A percentile compares a stretch with the other conserved stretches of the same genome.
Conservation (phyloP, 2,329 filamentous ascomycete species). For the Verruconis gallopava region DNA sequence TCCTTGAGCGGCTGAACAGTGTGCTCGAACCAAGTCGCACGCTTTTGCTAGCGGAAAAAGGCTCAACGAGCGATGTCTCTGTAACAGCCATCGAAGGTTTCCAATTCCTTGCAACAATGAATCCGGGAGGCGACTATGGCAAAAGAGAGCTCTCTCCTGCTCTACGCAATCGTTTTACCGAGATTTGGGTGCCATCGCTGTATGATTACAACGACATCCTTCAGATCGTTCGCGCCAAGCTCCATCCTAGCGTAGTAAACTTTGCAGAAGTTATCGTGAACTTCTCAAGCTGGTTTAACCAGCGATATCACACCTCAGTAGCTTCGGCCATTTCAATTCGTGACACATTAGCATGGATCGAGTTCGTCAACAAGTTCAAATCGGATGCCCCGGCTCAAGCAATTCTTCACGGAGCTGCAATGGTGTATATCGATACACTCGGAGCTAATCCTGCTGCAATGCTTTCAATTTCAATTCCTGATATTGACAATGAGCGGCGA, state of each 20-base stretch:
- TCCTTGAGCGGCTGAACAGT: slow-evolving; percentile 89
- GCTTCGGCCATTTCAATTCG: slow-evolving; percentile 75
- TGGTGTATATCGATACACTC: slow-evolving; percentile 91
- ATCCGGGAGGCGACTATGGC: slow-evolving; percentile 94
- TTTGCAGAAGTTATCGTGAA: slow-evolving; percentile 60
- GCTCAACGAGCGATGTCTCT: slow-evolving; percentile 60
- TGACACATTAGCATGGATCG: slow-evolving; percentile 85
- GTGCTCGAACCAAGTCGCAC: slow-evolving; percentile 82
- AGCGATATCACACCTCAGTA: slow-evolving; percentile 61
- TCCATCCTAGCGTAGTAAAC: slow-evolving; percentile 41
- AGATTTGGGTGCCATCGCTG: slow-evolving; percentile 92
- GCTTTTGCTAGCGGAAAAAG: slow-evolving; percentile 86
- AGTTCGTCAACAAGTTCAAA: slow-evolving; percentile 67
- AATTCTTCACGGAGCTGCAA: slow-evolving; percentile 74
- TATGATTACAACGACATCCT: slow-evolving; percentile 75
- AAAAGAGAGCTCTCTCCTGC: slow-evolving; percentile 96
- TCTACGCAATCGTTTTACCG: slow-evolving; percentile 88
- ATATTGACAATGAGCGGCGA: slow-evolving; percentile 56
- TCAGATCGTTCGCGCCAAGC: slow-evolving; percentile 71
- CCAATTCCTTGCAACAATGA: slow-evolving; percentile 98
- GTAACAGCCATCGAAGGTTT: slow-evolving; percentile 67
- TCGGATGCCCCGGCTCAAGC: slow-evolving; percentile 35
- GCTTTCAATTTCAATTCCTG: slow-evolving; percentile 56
- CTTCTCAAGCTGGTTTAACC: slow-evolving; percentile 89
- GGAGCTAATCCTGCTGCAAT: slow-evolving; percentile 90